phyloP scores from a whole-genome alignment of 169 alveolate genomes.

The Plasmodium sp. region DNA sequence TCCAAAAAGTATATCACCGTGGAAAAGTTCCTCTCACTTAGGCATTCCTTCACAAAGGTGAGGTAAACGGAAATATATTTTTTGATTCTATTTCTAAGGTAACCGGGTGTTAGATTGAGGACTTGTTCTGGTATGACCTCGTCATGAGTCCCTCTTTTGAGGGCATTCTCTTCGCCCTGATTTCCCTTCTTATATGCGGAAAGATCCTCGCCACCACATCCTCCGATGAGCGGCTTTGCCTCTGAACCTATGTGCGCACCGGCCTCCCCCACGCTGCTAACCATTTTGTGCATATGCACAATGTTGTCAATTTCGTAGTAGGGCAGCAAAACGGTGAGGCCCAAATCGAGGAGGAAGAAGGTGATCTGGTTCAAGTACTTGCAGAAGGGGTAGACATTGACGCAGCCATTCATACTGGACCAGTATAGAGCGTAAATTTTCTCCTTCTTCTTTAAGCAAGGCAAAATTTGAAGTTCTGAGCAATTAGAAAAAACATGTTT shows the following conservation, averaged over 20 bases:
- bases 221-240: not conserved
- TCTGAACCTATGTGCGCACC: not conserved
- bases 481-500: constrained; percentile 50
- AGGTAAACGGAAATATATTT: not conserved
- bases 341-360: constrained; percentile 57
- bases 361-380: constrained; percentile 56
- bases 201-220: not conserved
- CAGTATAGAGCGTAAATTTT: constrained; percentile 28
- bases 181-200: not conserved
- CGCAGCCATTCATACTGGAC: constrained; percentile 12
- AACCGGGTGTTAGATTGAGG: constrained; percentile 12
- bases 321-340: constrained; percentile 53
- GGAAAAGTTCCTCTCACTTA: constrained; percentile 28
- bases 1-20: constrained; percentile 52
- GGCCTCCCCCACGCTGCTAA: not conserved
- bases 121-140: constrained; percentile 2
- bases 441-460: constrained; percentile 60
- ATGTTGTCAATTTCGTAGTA: constrained; percentile 69
- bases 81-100: constrained; percentile 31
- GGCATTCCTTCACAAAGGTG: constrained; percentile 54
- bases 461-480: constrained; percentile 65
- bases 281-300: constrained; percentile 46
- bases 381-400: constrained; percentile 70
- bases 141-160: not conserved
- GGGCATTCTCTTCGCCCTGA: not conserved